Evolutionary conservation across 2,329 filamentous ascomycete genomes (phyloP).

Genomic region (Boeremia exigua): DNA sequence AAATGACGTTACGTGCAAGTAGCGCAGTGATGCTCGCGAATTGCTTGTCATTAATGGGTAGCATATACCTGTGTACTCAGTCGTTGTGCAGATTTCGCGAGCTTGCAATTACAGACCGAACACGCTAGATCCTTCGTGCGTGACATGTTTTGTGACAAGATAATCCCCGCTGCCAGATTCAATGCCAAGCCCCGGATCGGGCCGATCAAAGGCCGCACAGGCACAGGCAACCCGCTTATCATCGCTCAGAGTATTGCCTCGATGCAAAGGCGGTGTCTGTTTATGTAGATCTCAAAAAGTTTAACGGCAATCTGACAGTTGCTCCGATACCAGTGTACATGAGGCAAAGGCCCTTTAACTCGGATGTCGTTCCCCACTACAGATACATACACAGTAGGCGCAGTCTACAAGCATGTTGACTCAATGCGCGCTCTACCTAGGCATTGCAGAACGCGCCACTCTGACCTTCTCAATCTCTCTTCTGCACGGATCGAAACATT

Average conservation of each 20-base stretch:
- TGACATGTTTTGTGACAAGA: neutral
- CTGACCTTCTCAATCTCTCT: neutral
- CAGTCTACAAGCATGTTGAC: neutral
- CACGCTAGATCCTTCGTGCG: slow-evolving; percentile 2
- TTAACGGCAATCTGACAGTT: too few species aligned
- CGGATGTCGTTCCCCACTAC: neutral
- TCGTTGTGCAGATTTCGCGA: neutral
- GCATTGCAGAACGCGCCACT: neutral
- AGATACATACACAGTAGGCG: too few species aligned
- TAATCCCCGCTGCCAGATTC: neutral
- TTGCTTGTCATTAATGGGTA: too few species aligned
- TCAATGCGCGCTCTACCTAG: neutral
- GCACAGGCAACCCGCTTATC: neutral
- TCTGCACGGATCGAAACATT: neutral
- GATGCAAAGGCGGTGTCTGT: neutral
- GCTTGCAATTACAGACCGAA: too few species aligned
- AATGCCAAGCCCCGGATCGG: neutral
- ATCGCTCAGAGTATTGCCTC: neutral
- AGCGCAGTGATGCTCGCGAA: too few species aligned
- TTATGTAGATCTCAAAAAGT: too few species aligned
- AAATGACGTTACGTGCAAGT: too few species aligned
- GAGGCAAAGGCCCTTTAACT: neutral
- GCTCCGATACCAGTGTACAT: too few species aligned
- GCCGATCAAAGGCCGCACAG: neutral
- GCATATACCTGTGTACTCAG: too few species aligned